Evolutionary conservation across 139 green algal genomes (phyloP), one percentile per base, ranked within the genome.

Genomic region (Yamagishiella unicocca): DNA sequence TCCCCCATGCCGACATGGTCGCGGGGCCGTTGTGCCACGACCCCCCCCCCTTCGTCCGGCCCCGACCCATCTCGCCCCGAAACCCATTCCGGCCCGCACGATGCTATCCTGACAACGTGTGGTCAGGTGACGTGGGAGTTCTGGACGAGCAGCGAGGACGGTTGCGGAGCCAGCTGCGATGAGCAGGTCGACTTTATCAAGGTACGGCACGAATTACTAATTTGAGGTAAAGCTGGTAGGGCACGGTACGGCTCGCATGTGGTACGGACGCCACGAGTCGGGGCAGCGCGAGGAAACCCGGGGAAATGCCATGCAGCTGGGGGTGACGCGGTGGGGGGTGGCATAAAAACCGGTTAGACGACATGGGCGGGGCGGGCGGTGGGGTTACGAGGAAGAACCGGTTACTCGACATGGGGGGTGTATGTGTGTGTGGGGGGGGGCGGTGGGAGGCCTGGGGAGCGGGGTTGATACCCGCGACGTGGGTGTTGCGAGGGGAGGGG

Each of bases 71-170:
- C 50, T 58, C 40, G 10, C 22, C 29, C 53, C 37, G 53, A 19
- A 53, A 53, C 22, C n/a, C 8, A 7, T 8, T 54, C 29, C 12
- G 5, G 29, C 19, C 42, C n/a, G 22, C 5, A 17, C 71, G 8
- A 5, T 55, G 6, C 42, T 33, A 5, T 38, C 40, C 71, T 79
- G 22, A 14, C 17, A 27, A 9, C 19, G 27, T n/a, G 17, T n/a
- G 27, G 1, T 22, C 91, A 96, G 92, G 95, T 99, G 24, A 64
- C 86, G 10, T 99, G 97, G 95, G 97, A 99, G 95, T 95, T 99
- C 62, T 99, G 97, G 97, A 97, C 92, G 58, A 98, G 97, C 90
- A 94, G 64, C 84, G 98, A 98, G 79, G 95, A 98, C 87, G 72
- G 88, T 54, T 99, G 96, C 85, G 96, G 96, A 4, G 24, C 81